Evolutionary conservation across 2,329 filamentous ascomycete species (phyloP).

Genomic region (Graphiopsis chlorocephala): DNA sequence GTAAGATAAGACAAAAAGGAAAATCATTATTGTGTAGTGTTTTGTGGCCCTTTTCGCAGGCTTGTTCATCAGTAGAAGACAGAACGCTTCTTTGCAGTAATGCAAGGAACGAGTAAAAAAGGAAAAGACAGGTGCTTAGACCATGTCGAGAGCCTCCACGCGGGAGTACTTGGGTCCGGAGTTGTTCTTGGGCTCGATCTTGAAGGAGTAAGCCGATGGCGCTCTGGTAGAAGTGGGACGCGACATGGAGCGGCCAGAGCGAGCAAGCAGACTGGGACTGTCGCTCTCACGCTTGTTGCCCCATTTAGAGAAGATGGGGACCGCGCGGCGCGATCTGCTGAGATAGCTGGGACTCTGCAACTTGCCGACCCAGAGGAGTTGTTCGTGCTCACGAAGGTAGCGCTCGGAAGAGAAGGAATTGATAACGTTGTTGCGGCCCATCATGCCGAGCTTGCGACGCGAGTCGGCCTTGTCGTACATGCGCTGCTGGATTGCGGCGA

Average conservation of each 20-base stretch:
- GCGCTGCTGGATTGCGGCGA: slow-evolving; percentile 52
- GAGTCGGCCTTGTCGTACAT: slow-evolving; percentile 61
- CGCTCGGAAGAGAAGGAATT: slow-evolving; percentile 59
- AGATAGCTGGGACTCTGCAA: slow-evolving; percentile 21
- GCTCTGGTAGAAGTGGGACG: slow-evolving; percentile 4
- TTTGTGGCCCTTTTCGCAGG: neutral
- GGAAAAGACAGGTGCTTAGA: neutral
- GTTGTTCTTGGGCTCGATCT: slow-evolving; percentile 13
- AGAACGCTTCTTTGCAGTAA: neutral
- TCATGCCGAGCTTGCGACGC: slow-evolving; percentile 57
- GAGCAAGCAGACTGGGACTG: slow-evolving; percentile 14
- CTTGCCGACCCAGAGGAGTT: slow-evolving; percentile 31
- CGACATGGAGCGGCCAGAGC: slow-evolving; percentile 11
- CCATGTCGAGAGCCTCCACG: slow-evolving; percentile 16
- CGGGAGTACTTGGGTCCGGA: slow-evolving; percentile 1
- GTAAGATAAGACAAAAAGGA: neutral
- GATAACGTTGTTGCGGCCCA: slow-evolving; percentile 57
- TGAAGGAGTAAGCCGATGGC: slow-evolving; percentile 15
- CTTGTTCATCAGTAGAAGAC: neutral
- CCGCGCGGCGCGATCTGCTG: slow-evolving; percentile 7
- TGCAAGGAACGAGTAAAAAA: neutral
- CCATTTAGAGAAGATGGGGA: slow-evolving; percentile 15
- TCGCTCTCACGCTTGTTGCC: slow-evolving; percentile 15
- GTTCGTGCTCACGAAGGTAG: slow-evolving; percentile 49
- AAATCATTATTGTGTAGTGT: slow-evolving; percentile 7